Percentiles rank a stretch among this genome's conserved stretches.
Evolutionary conservation across 352 stramenopile species (phyloP).

Genomic region (Peronospora belbahrii): DNA sequence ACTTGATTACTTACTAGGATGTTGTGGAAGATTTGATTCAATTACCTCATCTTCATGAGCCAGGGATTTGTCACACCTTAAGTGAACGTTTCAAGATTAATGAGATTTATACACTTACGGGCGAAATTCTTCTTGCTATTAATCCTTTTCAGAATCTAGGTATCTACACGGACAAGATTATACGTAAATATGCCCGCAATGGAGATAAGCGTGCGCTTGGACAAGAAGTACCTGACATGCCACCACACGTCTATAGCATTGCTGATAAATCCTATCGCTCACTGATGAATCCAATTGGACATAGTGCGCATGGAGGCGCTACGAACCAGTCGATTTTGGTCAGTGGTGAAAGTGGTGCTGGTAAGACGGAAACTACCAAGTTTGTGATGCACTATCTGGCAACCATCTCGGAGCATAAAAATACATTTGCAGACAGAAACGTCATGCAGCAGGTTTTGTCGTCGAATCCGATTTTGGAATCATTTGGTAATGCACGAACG

Average conservation of each 20-base stretch:
- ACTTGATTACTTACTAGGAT: conserved; percentile 50
- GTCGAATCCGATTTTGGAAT: conserved; percentile 98
- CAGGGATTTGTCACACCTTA: conserved; percentile 90
- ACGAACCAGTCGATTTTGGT: conserved; percentile 90
- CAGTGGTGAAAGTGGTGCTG: conserved; percentile 88
- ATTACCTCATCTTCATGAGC: conserved; percentile 90
- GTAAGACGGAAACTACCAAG: conserved; percentile 97
- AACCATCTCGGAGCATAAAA: conserved; percentile 72
- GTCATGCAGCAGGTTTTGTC: conserved; percentile 92
- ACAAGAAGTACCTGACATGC: conserved; percentile 63
- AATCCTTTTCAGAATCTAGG: conserved; percentile 85
- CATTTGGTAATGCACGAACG: conserved; percentile 97
- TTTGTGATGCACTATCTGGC: conserved; percentile 94
- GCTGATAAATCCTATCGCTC: conserved; percentile 85
- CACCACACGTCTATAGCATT: conserved; percentile 89
- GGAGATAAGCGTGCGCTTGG: conserved; percentile 65
- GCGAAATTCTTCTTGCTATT: conserved; percentile 80
- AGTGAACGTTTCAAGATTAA: conserved; percentile 89
- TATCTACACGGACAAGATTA: conserved; percentile 84
- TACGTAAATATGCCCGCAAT: conserved; percentile 82
- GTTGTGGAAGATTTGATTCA: conserved; percentile 90
- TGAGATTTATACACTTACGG: conserved; percentile 90
- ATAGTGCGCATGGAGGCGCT: conserved; percentile 18
- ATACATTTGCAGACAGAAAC: conserved; percentile 42
- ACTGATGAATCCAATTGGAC: conserved; percentile 53